Conservation (phyloP, 2,329 filamentous ascomycete species). For the Colletotrichum falcatum region DNA sequence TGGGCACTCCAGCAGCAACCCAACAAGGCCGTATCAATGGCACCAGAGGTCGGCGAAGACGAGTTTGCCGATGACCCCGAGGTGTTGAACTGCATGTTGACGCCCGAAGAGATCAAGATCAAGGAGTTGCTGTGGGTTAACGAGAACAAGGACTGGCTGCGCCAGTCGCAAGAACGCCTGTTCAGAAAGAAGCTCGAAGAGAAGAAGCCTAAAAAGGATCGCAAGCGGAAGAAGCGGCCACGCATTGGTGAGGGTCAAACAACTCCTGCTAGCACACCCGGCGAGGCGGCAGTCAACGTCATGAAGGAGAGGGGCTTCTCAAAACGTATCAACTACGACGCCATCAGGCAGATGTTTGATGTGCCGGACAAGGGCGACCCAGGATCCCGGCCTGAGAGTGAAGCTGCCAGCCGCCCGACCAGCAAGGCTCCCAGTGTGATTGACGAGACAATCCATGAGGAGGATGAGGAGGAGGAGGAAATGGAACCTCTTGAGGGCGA, state of each 20-base stretch:
- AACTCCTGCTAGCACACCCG: constrained; percentile 74
- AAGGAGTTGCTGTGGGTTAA: constrained; percentile 97
- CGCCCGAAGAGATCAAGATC: constrained; percentile 77
- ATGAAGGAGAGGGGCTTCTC: constrained; percentile 77
- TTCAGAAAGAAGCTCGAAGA: constrained; percentile 77
- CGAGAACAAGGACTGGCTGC: constrained; percentile 93
- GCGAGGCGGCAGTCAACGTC: constrained; percentile 76
- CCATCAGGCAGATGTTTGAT: constrained; percentile 69
- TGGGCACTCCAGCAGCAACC: constrained; percentile 63
- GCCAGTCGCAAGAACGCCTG: constrained; percentile 85
- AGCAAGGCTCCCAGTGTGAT: constrained; percentile 52
- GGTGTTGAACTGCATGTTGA: constrained; percentile 82
- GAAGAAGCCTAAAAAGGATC: constrained; percentile 67
- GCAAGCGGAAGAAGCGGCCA: constrained; percentile 66
- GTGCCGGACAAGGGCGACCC: constrained; percentile 57
- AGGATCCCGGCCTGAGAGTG: constrained; percentile 64
- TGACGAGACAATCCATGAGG: constrained; percentile 52
- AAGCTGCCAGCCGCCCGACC: constrained; percentile 50
- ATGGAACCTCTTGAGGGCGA: constrained; percentile 46
- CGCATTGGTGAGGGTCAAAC: constrained; percentile 74
- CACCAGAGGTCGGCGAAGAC: constrained; percentile 76
- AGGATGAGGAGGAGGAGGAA: constrained; percentile 45
- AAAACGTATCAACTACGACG: constrained; percentile 81
- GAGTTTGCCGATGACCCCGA: constrained; percentile 94
- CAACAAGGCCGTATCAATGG: constrained; percentile 64